These are phyloP conservation scores for Ophiostoma novo-ulmi DNA, from an alignment of 2,329 filamentous ascomycete species.

Conservation along the genomic window DNA sequence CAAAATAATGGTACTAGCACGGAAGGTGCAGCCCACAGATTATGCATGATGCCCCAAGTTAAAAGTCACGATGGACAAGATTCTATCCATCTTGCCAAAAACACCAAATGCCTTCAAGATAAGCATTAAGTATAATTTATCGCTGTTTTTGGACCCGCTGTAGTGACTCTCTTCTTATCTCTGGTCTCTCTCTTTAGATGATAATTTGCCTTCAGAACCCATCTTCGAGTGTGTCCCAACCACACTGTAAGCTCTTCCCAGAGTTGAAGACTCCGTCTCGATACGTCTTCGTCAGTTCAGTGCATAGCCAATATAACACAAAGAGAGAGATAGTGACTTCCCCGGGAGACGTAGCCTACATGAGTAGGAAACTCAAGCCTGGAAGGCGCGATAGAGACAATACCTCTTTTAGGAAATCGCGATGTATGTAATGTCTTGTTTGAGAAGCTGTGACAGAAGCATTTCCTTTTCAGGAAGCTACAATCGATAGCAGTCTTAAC, in stretches of 20 bases:
- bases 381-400: not conserved
- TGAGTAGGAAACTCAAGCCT: not conserved
- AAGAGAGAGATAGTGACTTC: not conserved
- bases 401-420: not conserved
- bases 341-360: not conserved
- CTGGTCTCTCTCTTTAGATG: too few species aligned
- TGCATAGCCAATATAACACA: not conserved
- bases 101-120: too few species aligned
- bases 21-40: not conserved
- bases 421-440: not conserved
- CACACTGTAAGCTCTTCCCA: not conserved
- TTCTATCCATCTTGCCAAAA: not conserved
- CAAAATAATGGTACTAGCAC: not conserved
- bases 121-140: too few species aligned
- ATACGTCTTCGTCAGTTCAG: not conserved
- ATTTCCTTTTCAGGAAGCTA: not conserved
- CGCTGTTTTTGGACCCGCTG: too few species aligned
- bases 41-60: not conserved
- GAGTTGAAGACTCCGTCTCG: not conserved
- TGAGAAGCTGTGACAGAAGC: not conserved
- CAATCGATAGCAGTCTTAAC: not conserved
- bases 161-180: too few species aligned
- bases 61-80: not conserved
- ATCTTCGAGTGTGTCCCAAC: too few species aligned
- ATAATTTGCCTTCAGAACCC: too few species aligned